These are phyloP conservation scores for Fraxinus quadrangulata DNA, from an alignment of 257 asterid species.

Conservation along the genomic window DNA sequence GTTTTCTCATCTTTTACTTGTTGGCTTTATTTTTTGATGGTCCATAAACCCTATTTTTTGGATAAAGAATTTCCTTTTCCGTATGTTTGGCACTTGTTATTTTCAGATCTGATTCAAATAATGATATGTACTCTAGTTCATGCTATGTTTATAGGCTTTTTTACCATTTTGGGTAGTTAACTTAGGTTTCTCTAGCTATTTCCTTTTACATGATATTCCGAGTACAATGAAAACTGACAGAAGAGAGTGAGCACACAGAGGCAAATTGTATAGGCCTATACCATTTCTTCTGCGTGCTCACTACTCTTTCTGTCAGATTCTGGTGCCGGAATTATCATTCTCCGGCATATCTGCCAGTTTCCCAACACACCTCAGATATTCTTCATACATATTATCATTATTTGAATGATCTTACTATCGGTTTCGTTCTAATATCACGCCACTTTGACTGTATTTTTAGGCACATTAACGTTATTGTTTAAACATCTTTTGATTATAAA, in stretches of 20 bases:
- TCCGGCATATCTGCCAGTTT: not conserved
- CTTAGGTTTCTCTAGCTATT: not conserved
- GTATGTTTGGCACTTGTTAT: not conserved
- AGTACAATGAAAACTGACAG: conserved; percentile 5
- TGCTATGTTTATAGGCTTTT: not conserved
- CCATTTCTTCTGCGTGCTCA: conserved; percentile 5
- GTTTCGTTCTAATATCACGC: not conserved
- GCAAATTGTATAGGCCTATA: not conserved
- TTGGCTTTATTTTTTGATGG: not conserved
- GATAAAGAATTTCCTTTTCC: not conserved
- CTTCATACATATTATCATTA: not conserved
- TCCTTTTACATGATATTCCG: not conserved
- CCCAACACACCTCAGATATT: not conserved
- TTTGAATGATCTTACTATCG: not conserved
- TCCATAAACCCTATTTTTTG: not conserved
- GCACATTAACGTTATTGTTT: not conserved
- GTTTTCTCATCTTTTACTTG: not conserved
- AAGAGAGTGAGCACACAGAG: conserved; percentile 14
- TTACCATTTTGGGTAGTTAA: not conserved
- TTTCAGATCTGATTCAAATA: not conserved
- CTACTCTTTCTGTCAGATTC: conserved; percentile 4
- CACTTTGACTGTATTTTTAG: not conserved
- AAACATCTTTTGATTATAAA: not conserved
- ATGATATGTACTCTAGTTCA: not conserved
- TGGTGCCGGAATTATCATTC: not conserved